These are phyloP conservation scores for Lunasporangiospora selenospora DNA, from an alignment of 192 early-diverging fungal genomes.

Conservation along the genomic window DNA sequence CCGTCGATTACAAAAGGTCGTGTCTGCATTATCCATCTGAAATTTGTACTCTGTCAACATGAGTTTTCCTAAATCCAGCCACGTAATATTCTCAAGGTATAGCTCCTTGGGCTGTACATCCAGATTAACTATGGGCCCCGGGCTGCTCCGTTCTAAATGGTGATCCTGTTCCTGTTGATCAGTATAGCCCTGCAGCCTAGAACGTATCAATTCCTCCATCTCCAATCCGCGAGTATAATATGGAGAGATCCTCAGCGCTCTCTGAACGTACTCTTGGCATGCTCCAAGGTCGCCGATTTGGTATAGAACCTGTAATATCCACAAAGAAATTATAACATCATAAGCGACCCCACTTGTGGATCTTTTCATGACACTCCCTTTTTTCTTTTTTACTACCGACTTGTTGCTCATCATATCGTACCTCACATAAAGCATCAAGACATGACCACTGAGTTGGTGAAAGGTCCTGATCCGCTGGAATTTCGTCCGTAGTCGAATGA, in stretches of 20 bases:
- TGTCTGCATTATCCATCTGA: neutral
- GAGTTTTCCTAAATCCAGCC: constrained; percentile 21
- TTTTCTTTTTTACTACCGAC: too few relatives aligned
- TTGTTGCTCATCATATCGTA: neutral
- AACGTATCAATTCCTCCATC: constrained; percentile 17
- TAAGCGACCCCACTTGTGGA: too few relatives aligned
- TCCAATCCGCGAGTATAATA: constrained; percentile 38
- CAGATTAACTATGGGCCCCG: too few relatives aligned
- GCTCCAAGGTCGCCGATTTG: constrained; percentile 51
- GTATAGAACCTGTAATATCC: constrained; percentile 43
- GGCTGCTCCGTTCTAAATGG: neutral
- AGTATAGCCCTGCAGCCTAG: neutral
- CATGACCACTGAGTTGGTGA: constrained; percentile 39
- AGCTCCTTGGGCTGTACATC: constrained; percentile 5
- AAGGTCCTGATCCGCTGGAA: constrained; percentile 14
- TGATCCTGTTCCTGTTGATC: neutral
- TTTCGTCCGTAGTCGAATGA: neutral
- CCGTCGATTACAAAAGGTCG: constrained; percentile 16
- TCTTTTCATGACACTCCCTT: too few relatives aligned
- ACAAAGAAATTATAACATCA: neutral
- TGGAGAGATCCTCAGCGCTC: constrained; percentile 22
- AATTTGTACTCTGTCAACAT: constrained; percentile 32
- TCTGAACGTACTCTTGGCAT: constrained; percentile 46
- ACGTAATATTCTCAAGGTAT: constrained; percentile 12
- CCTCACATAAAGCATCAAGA: constrained; percentile 40